Evolutionary conservation across 208 protist genomes (phyloP).

Genomic region (Balamuthia mandrillaris): DNA sequence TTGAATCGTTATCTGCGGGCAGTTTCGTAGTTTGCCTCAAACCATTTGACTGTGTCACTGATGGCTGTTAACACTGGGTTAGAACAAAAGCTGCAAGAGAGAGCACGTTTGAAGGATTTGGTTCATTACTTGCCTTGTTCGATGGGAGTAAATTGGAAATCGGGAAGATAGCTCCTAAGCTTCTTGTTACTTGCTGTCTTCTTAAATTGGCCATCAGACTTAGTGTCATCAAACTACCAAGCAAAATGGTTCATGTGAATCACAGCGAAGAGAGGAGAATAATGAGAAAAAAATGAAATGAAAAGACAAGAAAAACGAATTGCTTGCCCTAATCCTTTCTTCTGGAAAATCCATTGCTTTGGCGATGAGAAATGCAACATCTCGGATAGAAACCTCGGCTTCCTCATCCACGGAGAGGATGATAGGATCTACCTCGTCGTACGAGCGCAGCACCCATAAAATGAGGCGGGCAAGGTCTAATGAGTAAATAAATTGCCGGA

Average conservation of each 20-base stretch:
- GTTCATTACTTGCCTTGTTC: slow-evolving; percentile 51
- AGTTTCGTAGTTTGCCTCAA: slow-evolving; percentile 80
- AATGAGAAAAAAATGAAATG: no score
- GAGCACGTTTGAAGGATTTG: not conserved
- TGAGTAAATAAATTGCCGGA: slow-evolving; percentile 90
- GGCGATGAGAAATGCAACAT: slow-evolving; percentile 76
- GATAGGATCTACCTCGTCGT: slow-evolving; percentile 79
- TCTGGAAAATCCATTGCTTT: slow-evolving; percentile 79
- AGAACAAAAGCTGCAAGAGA: not conserved
- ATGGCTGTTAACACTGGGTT: slow-evolving; percentile 71
- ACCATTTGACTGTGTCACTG: slow-evolving; percentile 77
- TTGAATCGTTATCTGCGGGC: slow-evolving; percentile 63
- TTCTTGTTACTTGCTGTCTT: slow-evolving; percentile 88
- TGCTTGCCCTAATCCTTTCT: slow-evolving; percentile 54
- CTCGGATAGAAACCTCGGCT: slow-evolving; percentile 82
- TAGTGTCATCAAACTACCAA: slow-evolving; percentile 79
- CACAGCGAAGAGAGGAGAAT: not conserved
- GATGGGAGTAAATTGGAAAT: slow-evolving; percentile 86
- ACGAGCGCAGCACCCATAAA: slow-evolving; percentile 74
- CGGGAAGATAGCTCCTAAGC: slow-evolving; percentile 71
- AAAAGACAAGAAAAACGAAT: no score
- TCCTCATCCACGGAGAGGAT: slow-evolving; percentile 84
- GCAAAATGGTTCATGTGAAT: not conserved
- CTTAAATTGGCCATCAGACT: slow-evolving; percentile 87
- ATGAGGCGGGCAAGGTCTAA: slow-evolving; percentile 79